Evolutionary conservation across 805 yeast species (phyloP), one percentile per base, ranked within the genome.

Genomic region (Spathaspora gorwiae): DNA sequence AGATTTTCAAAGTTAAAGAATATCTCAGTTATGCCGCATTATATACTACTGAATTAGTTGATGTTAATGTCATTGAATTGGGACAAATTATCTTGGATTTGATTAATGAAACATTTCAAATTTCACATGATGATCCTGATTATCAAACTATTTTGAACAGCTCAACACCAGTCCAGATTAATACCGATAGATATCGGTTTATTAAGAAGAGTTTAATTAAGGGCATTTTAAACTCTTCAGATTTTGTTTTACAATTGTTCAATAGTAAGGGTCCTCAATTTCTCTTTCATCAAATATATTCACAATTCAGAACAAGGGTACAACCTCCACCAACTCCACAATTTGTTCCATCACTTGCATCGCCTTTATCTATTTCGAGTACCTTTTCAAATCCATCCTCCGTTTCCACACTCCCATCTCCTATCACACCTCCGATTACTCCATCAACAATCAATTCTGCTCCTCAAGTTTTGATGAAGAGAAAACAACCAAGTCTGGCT

Each of bases 11-110:
- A 49, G 56, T 77, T 47, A 80, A 80, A 54, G 74, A 73, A 47
- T 79, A 73, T 50, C 55, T 79, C 35, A 62, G 73, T 39, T 81
- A 80, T 54, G 55, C 73, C 14, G 62, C 80, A 3, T 61, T 77
- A 29, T 78, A 77, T 60, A 74, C 75, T 48, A 59, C 62, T 36
- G 76, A 71, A 33, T 63, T 79, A 46, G 61, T 75, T 32, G 73
- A 70, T 47, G 52, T 61, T 36, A 55, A 56, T 42, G 44, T 58
- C 15, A 43, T 61, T 33, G 62, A 64, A 27, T 51, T 68, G 29
- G 54, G 66, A 29, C 60, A 54, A 48, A 72, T 64, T 7, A 50
- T 68, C 12, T 43, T 63, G 6, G 70, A 65, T 47, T 46, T 65
- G 35, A 51, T 66, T 40, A 66, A 66, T 53, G 69, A 65, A 42